Percentiles rank a stretch among this genome's conserved stretches.
Evolutionary conservation across 345 rosid genomes (phyloP).

Genomic region (Luvunga scandens): DNA sequence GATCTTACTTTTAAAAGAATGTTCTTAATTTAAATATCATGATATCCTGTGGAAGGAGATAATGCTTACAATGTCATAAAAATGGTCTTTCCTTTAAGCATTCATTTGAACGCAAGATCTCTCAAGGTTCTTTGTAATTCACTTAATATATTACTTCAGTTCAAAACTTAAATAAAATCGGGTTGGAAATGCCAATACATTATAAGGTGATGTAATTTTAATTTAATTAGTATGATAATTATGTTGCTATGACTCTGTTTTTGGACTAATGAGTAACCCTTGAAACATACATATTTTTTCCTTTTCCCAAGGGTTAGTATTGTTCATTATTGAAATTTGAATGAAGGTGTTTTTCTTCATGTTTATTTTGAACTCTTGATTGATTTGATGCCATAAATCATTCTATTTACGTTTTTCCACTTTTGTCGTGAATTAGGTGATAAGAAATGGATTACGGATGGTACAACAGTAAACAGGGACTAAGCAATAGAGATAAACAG

Average conservation of each 20-base stretch:
- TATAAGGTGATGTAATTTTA: not conserved
- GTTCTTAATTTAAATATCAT: not conserved
- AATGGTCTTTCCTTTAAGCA: not conserved
- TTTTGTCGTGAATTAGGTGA: conserved; percentile 11
- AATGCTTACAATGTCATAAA: not conserved
- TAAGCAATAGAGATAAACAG: conserved; percentile 36
- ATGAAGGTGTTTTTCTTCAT: not conserved
- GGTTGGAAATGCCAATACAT: not conserved
- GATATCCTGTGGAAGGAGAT: not conserved
- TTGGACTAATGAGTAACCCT: not conserved
- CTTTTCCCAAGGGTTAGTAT: not conserved
- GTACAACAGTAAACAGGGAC: conserved; percentile 34
- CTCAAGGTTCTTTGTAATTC: not conserved
- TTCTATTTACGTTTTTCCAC: not conserved
- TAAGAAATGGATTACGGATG: conserved; percentile 47
- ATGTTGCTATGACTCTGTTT: not conserved
- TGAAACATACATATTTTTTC: not conserved
- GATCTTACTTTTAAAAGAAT: not conserved
- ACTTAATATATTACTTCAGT: not conserved
- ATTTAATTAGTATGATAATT: not conserved
- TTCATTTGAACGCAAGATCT: not conserved
- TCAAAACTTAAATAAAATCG: not conserved
- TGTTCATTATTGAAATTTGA: not conserved
- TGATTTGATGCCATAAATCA: not conserved
- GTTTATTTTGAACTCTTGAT: not conserved